Evolutionary conservation across 768 basidiomycete species (phyloP), one percentile per base, ranked within the genome.

Genomic region (Suillus discolor): DNA sequence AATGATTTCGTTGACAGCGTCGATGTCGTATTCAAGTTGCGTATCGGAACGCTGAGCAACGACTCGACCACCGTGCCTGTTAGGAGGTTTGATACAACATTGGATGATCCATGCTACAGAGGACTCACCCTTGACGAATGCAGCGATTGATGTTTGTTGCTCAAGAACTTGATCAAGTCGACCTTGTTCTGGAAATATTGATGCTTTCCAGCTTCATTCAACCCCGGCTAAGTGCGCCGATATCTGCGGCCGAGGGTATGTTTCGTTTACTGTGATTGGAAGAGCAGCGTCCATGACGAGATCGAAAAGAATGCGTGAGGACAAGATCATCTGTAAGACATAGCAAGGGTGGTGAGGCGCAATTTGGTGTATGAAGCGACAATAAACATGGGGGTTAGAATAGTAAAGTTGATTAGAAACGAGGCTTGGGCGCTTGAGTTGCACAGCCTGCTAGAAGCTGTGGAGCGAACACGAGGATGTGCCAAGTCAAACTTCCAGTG

Each of bases 131-230:
- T 97, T 97, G 53, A 98, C 96, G 75, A 99, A 99, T 12, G 94
- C 90, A 25, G 89, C 81, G 70, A 99, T 99, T 73, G 94, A 96
- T 79, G 96, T 96, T 77, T 97, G 90, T 73, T 99, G 97, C 75
- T 98, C 96, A 61, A 96, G 80, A 6, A 97, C 77, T 97, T 94
- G 77, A 99, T 98, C 70, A 99, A 78, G 82, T 99, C 97, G 70
- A 99, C 97, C 82, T 99, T 99, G 81, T 98, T 99, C 76, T 99
- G 97, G 99, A 82, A 69, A 99, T 98, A 78, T 99, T 95, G 74
- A 99, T 96, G 76, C 98, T 90, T 76, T 98, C 88, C 66, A 99
- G 84, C 80, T 97, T 97, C 96, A 99, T 99, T 99, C 97, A 55
- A 99, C 94, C 6, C 97, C 97, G 38, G 97, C 97, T 63, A 99